Evolutionary conservation across 2,329 filamentous ascomycete genomes (phyloP), one percentile per base, ranked within the genome.

Genomic region (Mycosphaerella arachidis): DNA sequence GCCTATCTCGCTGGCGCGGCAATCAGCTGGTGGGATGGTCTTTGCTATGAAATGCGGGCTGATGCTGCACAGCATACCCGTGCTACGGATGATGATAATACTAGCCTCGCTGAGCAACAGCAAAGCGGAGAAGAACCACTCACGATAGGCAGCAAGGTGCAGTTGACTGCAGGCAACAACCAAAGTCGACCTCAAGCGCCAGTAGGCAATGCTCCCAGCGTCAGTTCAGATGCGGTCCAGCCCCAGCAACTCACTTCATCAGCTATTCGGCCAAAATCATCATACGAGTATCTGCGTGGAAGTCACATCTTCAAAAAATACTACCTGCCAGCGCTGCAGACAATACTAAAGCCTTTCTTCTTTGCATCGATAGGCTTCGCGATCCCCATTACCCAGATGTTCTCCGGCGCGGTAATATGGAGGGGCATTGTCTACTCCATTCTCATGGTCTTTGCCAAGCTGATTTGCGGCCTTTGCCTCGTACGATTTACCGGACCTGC

Each of bases 341-440:
- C 76, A 8, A 77, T 92, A 0, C 71, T 92, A 0, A 84, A 84
- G 53, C 88, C 89, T 0, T 81, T 91, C 59, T 92, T 92, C 74
- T 92, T 92, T 68, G 88, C 82, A 1, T 85, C 82, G 0, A 88
- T 93, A 37, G 90, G 90, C 0, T 92, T 93, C 70, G 87, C 89
- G 0, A 89, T 94, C 1, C 90, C 90, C 0, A 87, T 93, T 31
- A 84, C 82, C 0, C 75, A 83, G 6, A 85, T 94, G 79, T 93
- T 92, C 66, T 71, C 72, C 0, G 83, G 83, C 0, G 68, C 75
- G 0, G 79, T 89, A 0, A 74, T 92, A 1, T 94, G 89, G 90
- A 83, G 85, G 10, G 90, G 90, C 0, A 63, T 92, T 0, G 80
- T 92, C 0, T 94, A 92, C 67, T 80, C 87, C 0, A 63, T 87